Conservation (phyloP, 2,329 filamentous ascomycete species). For the Diaporthe velutina region DNA sequence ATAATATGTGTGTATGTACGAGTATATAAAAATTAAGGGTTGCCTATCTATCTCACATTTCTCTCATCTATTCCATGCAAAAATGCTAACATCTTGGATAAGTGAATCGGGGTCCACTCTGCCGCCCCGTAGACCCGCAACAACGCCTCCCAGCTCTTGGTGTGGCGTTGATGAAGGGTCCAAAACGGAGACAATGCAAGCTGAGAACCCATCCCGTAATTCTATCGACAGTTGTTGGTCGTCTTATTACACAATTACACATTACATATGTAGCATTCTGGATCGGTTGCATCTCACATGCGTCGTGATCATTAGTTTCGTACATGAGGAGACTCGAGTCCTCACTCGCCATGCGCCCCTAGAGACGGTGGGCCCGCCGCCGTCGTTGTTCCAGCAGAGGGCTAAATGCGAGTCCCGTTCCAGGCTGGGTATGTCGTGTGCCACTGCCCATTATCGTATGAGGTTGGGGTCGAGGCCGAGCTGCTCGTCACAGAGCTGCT, state of each 20-base stretch:
- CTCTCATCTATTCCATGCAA: neutral
- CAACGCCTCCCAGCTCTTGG: conserved; percentile 23
- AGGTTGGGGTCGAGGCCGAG: neutral
- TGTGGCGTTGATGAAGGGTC: conserved; percentile 1
- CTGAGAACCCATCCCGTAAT: neutral
- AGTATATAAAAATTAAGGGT: neutral
- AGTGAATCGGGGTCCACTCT: neutral
- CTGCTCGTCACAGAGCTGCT: conserved; percentile 1
- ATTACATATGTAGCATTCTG: conserved; percentile 17
- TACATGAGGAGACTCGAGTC: neutral
- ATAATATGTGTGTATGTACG: neutral
- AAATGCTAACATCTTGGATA: neutral
- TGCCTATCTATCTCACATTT: neutral
- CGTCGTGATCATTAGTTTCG: conserved; percentile 7
- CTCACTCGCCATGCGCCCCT: neutral
- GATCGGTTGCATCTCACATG: neutral
- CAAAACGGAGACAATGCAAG: neutral
- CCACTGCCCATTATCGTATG: conserved; percentile 39
- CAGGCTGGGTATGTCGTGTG: conserved; percentile 37
- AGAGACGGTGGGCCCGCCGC: neutral
- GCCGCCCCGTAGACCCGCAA: neutral
- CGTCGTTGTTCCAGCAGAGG: neutral
- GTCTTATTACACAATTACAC: conserved; percentile 34
- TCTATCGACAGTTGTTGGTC: neutral
- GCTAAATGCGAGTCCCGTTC: conserved; percentile 33